Conservation (phyloP, 371 early-diverging fungal species). For the Entomophthora muscae region DNA sequence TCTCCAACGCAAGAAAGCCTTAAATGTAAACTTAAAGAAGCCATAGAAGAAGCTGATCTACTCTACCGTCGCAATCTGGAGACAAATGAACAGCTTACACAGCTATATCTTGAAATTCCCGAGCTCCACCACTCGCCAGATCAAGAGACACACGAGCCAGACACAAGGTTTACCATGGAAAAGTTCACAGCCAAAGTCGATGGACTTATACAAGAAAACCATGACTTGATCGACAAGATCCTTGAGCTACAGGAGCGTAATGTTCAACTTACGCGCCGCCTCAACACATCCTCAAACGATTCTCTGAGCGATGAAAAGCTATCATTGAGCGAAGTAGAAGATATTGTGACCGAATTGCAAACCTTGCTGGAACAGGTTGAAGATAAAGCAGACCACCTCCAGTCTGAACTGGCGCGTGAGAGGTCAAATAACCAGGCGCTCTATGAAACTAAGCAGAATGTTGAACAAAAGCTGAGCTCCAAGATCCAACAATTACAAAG, state of each 20-base stretch:
- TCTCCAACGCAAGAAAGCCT: not conserved
- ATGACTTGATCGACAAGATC: slow-evolving; percentile 1
- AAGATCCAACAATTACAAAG: not conserved
- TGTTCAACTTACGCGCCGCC: not conserved
- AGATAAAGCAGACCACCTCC: not conserved
- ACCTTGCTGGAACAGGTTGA: not conserved
- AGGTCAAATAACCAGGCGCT: not conserved
- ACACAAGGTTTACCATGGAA: slow-evolving; percentile 1
- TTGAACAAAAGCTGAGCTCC: not conserved
- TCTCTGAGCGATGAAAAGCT: not conserved
- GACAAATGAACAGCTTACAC: not conserved
- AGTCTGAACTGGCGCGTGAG: not conserved
- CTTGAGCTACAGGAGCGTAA: not conserved
- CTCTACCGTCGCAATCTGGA: not conserved
- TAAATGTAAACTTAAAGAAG: not conserved
- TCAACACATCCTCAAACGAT: not conserved
- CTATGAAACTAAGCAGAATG: not conserved
- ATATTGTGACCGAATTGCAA: not conserved
- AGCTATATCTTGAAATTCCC: not conserved
- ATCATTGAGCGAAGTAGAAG: not conserved
- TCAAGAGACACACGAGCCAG: not conserved
- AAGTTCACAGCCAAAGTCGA: not conserved
- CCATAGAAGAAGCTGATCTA: not conserved
- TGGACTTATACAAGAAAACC: not conserved
- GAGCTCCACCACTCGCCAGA: not conserved